phyloP scores from a whole-genome alignment of 2,329 filamentous ascomycete genomes.

The Leptographium lundbergii region DNA sequence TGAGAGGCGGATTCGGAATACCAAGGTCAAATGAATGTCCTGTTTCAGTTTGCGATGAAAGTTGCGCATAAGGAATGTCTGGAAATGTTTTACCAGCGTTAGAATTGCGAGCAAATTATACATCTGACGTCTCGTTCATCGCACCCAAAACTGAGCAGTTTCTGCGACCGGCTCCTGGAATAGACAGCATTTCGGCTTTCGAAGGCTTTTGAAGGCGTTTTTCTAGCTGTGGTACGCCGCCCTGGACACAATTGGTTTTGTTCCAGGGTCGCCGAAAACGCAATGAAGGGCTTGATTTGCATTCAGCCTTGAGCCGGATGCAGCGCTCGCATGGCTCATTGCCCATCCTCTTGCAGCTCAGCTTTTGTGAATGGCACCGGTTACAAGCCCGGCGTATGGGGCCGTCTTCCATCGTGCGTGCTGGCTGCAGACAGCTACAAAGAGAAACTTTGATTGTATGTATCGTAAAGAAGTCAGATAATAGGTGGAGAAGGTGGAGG shows the following conservation, averaged over 20 bases:
- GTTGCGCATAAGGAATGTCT: no score
- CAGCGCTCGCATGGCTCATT: conserved; percentile 30
- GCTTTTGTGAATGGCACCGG: conserved; percentile 32
- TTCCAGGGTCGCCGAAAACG: conserved; percentile 11
- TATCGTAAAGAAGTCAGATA: neutral
- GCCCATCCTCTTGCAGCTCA: conserved; percentile 29
- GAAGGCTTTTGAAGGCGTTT: neutral
- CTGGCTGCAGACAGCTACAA: no score
- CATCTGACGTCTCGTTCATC: no score
- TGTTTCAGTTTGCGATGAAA: no score
- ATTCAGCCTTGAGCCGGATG: conserved; percentile 26
- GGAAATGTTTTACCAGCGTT: no score
- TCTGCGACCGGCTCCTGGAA: no score
- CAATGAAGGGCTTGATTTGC: conserved; percentile 30
- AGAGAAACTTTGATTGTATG: neutral
- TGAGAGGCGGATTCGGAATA: no score
- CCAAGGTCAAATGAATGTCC: no score
- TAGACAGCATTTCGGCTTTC: neutral
- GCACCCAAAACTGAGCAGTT: no score
- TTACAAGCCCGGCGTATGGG: conserved; percentile 30
- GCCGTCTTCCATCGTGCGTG: conserved; percentile 6
- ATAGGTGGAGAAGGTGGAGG: no score
- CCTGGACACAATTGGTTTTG: conserved; percentile 9
- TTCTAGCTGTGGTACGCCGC: neutral
- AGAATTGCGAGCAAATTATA: no score